These are phyloP conservation scores for Metschnikowia lunata DNA, from an alignment of 805 yeast species.

Conservation along the genomic window DNA sequence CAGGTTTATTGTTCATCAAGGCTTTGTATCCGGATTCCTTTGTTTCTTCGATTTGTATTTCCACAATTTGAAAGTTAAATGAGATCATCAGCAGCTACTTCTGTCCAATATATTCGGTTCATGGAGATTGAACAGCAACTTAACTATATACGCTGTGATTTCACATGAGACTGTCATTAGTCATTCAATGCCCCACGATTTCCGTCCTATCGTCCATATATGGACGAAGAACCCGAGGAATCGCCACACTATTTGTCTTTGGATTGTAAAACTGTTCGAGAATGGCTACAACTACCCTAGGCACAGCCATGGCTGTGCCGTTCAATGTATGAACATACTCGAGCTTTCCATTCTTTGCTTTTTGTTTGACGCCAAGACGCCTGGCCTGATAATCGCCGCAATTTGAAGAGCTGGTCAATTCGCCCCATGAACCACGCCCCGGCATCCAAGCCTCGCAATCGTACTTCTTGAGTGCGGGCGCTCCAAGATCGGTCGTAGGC, in stretches of 20 bases:
- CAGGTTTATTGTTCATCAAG: no score
- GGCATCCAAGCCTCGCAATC: constrained; percentile 99
- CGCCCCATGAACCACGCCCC: constrained; percentile 91
- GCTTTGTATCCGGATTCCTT: no score
- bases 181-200: constrained; percentile 4
- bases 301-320: constrained; percentile 95
- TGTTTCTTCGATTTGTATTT: no score
- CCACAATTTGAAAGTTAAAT: no score
- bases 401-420: constrained; percentile 83
- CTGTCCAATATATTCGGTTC: no score
- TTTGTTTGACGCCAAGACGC: constrained; percentile 66
- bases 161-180: no score
- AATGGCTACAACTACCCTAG: constrained; percentile 85
- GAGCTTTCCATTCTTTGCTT: constrained; percentile 28
- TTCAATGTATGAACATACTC: constrained; percentile 76
- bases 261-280: constrained; percentile 79
- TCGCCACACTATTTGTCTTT: constrained; percentile 43
- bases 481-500: constrained; percentile 89
- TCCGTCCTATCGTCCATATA: constrained; percentile 64
- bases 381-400: constrained; percentile 90
- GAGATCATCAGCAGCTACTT: no score
- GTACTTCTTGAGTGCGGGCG: constrained; percentile 87
- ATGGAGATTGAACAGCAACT: no score
- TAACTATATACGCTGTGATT: no score
- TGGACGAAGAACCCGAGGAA: constrained; percentile 66